Base-by-base conservation (phyloP, 2,329 filamentous ascomycete genomes). In the Cytospora schulzeri region DNA sequence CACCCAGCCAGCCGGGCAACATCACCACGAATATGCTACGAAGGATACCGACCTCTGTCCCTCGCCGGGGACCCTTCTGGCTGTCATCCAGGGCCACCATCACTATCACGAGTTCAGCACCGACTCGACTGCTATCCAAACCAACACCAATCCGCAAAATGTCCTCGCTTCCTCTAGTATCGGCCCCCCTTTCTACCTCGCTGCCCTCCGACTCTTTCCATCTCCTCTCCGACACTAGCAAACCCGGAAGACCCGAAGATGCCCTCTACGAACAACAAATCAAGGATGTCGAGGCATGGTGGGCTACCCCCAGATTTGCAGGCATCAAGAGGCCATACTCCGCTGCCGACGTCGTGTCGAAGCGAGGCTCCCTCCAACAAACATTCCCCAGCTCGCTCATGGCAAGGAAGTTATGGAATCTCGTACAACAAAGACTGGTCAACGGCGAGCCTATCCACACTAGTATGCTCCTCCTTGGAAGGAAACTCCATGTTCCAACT, bases 321-420 rank as follows among this genome's bases (percentile, higher is more conserved):
- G 94, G 91, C 66, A 97, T 98, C 81, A 95, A 91, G 81, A 85
- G 95, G 54, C 93, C 94, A 14, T 99, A 98, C 76, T 90, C 89
- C 22, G 91, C 93, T 1, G 91, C 89, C 71, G 93, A 97, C 79
- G 90, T 99, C 7, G 94, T 97, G 67, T 93, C 90, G 77, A 98
- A 98, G 81, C 85, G 95, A 67, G 95, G 95, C 12, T 89, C 92
- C 8, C 85, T 97, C 69, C 88, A 92, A 73, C 91, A 97, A 74
- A 87, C 85, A 58, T 98, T 97, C 71, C 91, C 95, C 1, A 97
- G 93, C 79, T 97, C 93, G 17, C 80, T 96, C 67, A 97, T 97
- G 91, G 95, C 94, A 0, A 85, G 92, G 73, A 98, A 99, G 79
- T 85, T 99, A 6, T 99, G 97, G 79, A 90, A 96, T 75, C 78